Conservation (phyloP, 1,284 basidiomycete genomes). For the Rhodotorula sp. region DNA sequence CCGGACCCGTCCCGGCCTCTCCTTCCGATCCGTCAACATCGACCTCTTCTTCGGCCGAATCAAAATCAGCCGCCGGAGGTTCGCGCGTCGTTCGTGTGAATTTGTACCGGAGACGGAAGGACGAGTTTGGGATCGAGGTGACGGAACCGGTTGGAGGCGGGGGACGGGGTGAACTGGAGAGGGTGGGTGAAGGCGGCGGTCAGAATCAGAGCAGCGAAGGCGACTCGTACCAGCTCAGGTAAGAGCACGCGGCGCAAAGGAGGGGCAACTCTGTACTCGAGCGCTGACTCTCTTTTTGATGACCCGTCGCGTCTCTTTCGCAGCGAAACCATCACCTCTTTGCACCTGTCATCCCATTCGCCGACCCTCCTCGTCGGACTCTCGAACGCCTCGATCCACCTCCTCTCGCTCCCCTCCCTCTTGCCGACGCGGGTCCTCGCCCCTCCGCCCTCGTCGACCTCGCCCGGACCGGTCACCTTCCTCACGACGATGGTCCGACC, state of each 20-base stretch:
- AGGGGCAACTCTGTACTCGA: no score
- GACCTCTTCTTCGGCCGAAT: conserved; percentile 54
- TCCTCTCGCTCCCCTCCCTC: conserved; percentile 86
- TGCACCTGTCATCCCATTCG: conserved; percentile 72
- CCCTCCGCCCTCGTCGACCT: conserved; percentile 61
- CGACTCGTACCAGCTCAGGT: conserved; percentile 59
- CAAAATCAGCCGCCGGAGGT: conserved; percentile 53
- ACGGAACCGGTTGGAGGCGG: conserved; percentile 72
- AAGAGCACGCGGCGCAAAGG: conserved; percentile 39
- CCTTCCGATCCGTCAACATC: conserved; percentile 50
- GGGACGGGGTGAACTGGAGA: conserved; percentile 66
- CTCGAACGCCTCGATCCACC: conserved; percentile 61
- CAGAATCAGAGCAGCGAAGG: conserved; percentile 1
- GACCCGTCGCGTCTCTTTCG: neutral
- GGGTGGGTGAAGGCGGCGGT: conserved; percentile 58
- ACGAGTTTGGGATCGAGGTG: conserved; percentile 33
- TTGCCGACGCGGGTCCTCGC: conserved; percentile 79
- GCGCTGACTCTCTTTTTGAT: no score
- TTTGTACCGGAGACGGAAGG: conserved; percentile 25
- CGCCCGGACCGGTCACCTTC: conserved; percentile 62
- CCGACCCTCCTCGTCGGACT: conserved; percentile 56
- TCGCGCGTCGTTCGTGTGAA: conserved; percentile 49
- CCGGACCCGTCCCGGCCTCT: conserved; percentile 45
- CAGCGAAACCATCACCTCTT: conserved; percentile 61
- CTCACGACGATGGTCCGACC: conserved; percentile 75